Conservation (phyloP, 441 rosid genomes). For the Eruca vesicaria region DNA sequence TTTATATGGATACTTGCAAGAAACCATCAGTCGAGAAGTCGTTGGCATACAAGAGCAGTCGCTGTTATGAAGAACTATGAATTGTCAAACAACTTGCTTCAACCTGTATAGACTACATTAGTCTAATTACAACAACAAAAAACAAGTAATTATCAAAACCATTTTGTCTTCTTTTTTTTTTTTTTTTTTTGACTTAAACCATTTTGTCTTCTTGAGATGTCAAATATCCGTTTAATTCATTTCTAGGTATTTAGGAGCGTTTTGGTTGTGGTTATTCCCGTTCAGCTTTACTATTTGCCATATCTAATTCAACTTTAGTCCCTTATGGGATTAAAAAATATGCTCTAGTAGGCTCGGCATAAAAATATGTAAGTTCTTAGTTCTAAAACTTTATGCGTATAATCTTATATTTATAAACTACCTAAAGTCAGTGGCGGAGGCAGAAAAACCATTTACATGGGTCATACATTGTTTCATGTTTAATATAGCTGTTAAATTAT, state of each 20-base stretch:
- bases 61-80: slow-evolving; percentile 24
- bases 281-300: not conserved
- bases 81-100: slow-evolving; percentile 29
- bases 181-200: too few relatives aligned
- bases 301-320: not conserved
- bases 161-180: too few relatives aligned
- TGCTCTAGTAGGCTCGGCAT: not conserved
- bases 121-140: not conserved
- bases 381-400: not conserved
- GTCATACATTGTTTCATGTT: too few relatives aligned
- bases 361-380: not conserved
- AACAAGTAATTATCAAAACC: slow-evolving; percentile 6
- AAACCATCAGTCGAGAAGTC: slow-evolving; percentile 23
- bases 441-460: too few relatives aligned
- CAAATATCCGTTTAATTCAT: not conserved
- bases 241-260: not conserved
- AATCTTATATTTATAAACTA: not conserved
- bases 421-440: too few relatives aligned
- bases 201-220: not conserved
- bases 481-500: too few relatives aligned
- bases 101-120: slow-evolving; percentile 17
- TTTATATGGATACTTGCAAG: slow-evolving; percentile 29
- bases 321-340: not conserved
- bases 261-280: not conserved
- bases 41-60: slow-evolving; percentile 32